Base-by-base conservation (phyloP, 257 asterid species). In the Cruciata laevipes region DNA sequence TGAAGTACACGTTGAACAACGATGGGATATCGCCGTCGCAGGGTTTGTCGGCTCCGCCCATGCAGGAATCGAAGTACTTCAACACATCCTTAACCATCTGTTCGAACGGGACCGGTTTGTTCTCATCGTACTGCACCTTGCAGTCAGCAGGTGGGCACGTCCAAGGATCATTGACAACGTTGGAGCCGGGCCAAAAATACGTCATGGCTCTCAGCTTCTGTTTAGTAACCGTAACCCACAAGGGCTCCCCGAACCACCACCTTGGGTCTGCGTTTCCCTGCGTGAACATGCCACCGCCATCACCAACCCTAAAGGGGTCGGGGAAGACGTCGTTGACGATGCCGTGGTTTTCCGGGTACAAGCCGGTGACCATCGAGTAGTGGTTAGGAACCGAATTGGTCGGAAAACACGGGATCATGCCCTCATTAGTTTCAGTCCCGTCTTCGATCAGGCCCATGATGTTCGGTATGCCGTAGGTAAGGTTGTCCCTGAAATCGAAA, bases 211-310 rank as follows among this genome's bases (percentile, higher is more conserved):
- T 37, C 12, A 37, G 42, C 1, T 37, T 37, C 2, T 76, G 85
- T 63, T 81, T 81, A 51, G 61, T 73, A 8, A 87, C 82, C 2
- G 91, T 85, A 76, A 83, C 95, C 95, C 95, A 87, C 30, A 87
- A 67, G 13, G 95, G 95, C 74, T 87, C 95, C 0, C 95, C 95
- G 17, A 87, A 57, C 95, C 95, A 87, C 95, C 95, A 87, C 33
- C 78, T 62, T 0, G 87, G 78, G 6, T 42, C 5, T 3, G 0
- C 3, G 14, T 0, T 13, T 0, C 1, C 3, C 14, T 9, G 2
- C 1, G 14, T 42, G 51, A 42, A n/a, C n/a, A n/a, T n/a, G n/a
- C n/a, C n/a, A n/a, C n/a, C n/a, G n/a, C n/a, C n/a, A n/a, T n/a
- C n/a, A n/a, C n/a, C n/a, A n/a, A n/a, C n/a, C n/a, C n/a, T n/a